A percentile compares a stretch with the other conserved stretches of the same genome.
Evolutionary conservation across 2,329 filamentous ascomycete species (phyloP).

Genomic region (Neurospora crassa): DNA sequence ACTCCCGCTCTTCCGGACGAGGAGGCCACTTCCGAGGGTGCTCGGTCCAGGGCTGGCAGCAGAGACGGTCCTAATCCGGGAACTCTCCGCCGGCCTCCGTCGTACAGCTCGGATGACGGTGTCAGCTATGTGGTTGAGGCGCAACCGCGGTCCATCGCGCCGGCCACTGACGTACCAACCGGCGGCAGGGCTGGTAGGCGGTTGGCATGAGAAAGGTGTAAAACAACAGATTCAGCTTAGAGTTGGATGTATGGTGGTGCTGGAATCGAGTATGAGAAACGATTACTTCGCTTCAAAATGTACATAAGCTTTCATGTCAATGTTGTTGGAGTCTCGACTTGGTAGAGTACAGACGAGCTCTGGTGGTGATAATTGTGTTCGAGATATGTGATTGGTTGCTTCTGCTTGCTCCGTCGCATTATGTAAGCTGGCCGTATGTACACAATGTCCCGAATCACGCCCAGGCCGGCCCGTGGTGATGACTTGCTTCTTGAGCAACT

Average conservation of each 20-base stretch:
- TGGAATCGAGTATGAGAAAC: neutral
- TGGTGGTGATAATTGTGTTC: no score
- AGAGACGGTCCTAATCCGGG: conserved; percentile 3
- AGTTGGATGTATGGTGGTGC: no score
- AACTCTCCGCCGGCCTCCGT: conserved; percentile 50
- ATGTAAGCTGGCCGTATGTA: neutral
- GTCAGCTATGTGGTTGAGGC: conserved; percentile 63
- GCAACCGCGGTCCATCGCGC: conserved; percentile 46
- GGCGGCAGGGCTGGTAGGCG: conserved; percentile 20
- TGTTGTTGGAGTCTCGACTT: neutral
- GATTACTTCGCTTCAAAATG: neutral
- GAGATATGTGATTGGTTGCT: neutral
- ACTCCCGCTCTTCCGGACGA: conserved; percentile 10
- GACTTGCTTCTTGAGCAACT: neutral
- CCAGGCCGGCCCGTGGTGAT: no score
- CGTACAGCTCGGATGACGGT: conserved; percentile 67
- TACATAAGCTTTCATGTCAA: no score
- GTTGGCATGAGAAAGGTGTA: neutral
- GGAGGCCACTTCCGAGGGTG: conserved; percentile 19
- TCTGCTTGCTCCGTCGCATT: neutral
- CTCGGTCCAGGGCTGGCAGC: conserved; percentile 13
- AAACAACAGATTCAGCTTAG: neutral
- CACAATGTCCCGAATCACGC: neutral
- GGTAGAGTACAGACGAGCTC: neutral
- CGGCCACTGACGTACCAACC: conserved; percentile 33